Evolutionary conservation across 192 early-diverging fungal species (phyloP), one percentile per base, ranked within the genome.

Genomic region (Cetraspora pellucida): DNA sequence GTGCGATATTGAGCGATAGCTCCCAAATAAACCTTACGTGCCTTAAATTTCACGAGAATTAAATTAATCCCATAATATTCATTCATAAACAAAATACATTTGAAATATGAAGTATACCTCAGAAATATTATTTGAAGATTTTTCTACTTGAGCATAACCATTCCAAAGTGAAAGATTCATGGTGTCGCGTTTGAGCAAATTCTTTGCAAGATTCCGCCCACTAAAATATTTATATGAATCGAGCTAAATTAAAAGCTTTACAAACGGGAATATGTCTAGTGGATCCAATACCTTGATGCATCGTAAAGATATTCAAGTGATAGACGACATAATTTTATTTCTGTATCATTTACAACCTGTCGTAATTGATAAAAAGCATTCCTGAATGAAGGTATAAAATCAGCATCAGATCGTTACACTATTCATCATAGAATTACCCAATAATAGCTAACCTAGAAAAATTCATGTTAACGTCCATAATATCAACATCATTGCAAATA

Each of bases 131-230:
- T 82, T 82, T 7, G 82, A 79, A 6, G 74, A 73, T 73, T 76
- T 84, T 63, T 89, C 88, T 30, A 85, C 77, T 71, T 84, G 85
- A 2, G 86, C 86, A 69, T 85, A 87, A 2, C 81, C 85, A 74
- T 89, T 89, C 88, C 85, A 88, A 45, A 89, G 71, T 4, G 79
- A 54, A 0, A 89, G 77, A 78, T 84, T 83, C 66, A 80, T 82
- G 14, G 79, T 64, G 11, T 86, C 79, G 14, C 58, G 59, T 43
- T 85, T 86, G 10, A 86, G 50, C 27, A 86, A 71, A 2, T 76
- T 80, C 65, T 87, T 86, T n/a, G 86, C 85, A 58, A 84, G 50
- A 57, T 82, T 85, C 14, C 84, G 80, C 11, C 81, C 81, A 43
- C 85, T 87, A 65, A 45, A 78, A 37, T 54, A 66, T 21, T 27